A percentile compares a stretch with the other conserved stretches of the same genome.
These are phyloP conservation scores for Myriosclerotinia curreyana DNA, from an alignment of 2,329 filamentous ascomycete species.

Conservation along the genomic window DNA sequence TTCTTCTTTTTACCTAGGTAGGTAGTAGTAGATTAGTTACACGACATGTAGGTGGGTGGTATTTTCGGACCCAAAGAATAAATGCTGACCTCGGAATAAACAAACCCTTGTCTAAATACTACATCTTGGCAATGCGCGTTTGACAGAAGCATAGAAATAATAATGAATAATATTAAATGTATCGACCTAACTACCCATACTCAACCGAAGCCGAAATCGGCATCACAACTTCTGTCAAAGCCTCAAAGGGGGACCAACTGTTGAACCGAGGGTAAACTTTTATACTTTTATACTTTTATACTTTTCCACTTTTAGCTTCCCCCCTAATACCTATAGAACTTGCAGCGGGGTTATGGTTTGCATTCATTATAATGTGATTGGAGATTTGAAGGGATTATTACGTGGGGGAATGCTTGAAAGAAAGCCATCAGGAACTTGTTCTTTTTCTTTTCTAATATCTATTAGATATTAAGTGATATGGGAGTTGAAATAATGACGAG, in stretches of 20 bases:
- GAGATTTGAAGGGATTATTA: neutral
- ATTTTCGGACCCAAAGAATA: no score
- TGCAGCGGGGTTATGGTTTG: neutral
- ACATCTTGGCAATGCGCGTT: neutral
- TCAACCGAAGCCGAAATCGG: conserved; percentile 15
- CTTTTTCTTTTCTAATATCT: neutral
- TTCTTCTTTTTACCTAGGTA: no score
- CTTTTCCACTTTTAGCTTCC: no score
- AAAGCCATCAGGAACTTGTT: neutral
- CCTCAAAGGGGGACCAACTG: neutral
- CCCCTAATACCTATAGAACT: no score
- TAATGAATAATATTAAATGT: no score
- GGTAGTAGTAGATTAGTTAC: no score
- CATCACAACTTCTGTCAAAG: conserved; percentile 10
- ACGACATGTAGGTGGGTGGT: no score
- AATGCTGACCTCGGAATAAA: no score
- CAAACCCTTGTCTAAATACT: conserved; percentile 2
- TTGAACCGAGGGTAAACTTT: neutral
- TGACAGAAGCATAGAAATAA: no score
- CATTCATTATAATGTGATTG: neutral
- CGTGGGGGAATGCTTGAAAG: conserved; percentile 3
- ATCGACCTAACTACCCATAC: no score
- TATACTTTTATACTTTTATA: no score
- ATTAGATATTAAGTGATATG: neutral
- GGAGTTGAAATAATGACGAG: neutral